These are phyloP conservation scores for Hypoxylon sp. DNA, from an alignment of 2,329 filamentous ascomycete genomes.

Conservation along the genomic window DNA sequence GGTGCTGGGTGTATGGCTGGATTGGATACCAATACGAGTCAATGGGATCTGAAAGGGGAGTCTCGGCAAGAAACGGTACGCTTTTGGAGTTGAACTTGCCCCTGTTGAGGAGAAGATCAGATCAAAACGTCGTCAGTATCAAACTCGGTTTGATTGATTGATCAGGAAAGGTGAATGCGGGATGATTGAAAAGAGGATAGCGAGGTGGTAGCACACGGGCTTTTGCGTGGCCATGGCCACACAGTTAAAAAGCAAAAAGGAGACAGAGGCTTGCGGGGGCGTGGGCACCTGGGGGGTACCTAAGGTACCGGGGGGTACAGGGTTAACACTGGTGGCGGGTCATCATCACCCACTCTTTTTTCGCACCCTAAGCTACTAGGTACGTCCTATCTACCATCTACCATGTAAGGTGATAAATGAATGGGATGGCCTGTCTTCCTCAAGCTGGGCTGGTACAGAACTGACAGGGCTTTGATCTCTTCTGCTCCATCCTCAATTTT, in stretches of 20 bases:
- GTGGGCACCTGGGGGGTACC: constrained; percentile 39
- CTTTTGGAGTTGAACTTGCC: constrained; percentile 53
- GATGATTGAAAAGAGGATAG: constrained; percentile 64
- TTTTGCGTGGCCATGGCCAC: constrained; percentile 55
- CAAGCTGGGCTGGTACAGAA: not conserved
- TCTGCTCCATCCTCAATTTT: not conserved
- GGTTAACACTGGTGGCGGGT: constrained; percentile 37
- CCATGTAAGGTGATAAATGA: too few species aligned
- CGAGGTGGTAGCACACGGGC: constrained; percentile 62
- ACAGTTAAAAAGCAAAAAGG: constrained; percentile 56
- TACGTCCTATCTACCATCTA: too few species aligned
- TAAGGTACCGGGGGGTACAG: too few species aligned
- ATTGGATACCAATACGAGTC: constrained; percentile 29
- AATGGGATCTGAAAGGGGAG: constrained; percentile 39
- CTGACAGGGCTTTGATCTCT: not conserved
- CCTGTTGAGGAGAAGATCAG: constrained; percentile 56
- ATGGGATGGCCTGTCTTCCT: not conserved
- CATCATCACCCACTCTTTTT: constrained; percentile 37
- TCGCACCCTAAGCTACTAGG: not conserved
- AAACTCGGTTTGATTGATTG: constrained; percentile 57
- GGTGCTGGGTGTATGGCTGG: not conserved
- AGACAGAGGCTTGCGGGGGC: constrained; percentile 36
- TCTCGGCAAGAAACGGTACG: constrained; percentile 46
- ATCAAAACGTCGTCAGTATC: constrained; percentile 55
- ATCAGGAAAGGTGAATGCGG: constrained; percentile 62